Conservation (phyloP, 2,329 filamentous ascomycete genomes). For the Botryotinia globosa region DNA sequence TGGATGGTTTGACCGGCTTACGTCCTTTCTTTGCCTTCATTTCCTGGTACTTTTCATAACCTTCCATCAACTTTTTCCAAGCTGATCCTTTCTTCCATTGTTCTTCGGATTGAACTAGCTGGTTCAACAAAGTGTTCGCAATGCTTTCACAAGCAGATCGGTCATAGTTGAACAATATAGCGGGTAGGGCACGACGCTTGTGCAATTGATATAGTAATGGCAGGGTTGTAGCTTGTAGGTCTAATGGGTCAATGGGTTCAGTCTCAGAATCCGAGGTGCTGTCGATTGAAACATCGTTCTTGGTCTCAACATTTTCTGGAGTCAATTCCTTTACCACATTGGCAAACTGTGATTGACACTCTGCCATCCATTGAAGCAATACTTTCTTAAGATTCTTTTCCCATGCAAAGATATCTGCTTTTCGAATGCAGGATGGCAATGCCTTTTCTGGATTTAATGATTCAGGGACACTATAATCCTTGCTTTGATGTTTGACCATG, state of each 20-base stretch:
- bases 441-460: slow-evolving; percentile 49
- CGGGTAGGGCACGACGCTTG: slow-evolving; percentile 63
- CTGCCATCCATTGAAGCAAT: slow-evolving; percentile 59
- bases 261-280: slow-evolving; percentile 27
- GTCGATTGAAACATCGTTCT: slow-evolving; percentile 10
- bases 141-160: slow-evolving; percentile 62
- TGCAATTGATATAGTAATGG: slow-evolving; percentile 60
- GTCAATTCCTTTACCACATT: slow-evolving; percentile 48
- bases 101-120: slow-evolving; percentile 54
- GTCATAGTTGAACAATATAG: slow-evolving; percentile 76
- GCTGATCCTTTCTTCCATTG: slow-evolving; percentile 54
- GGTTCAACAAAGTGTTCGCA: slow-evolving; percentile 48
- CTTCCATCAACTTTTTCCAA: slow-evolving; percentile 60
- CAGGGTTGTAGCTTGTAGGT: slow-evolving; percentile 48
- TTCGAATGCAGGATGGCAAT: slow-evolving; percentile 56
- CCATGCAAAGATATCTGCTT: slow-evolving; percentile 66
- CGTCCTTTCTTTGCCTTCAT: slow-evolving; percentile 44
- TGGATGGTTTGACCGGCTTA: slow-evolving; percentile 43
- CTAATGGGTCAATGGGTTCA: slow-evolving; percentile 32
- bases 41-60: slow-evolving; percentile 57
- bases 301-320: slow-evolving; percentile 15
- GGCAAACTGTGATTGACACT: slow-evolving; percentile 45
- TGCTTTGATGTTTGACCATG: slow-evolving; percentile 58
- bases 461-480: slow-evolving; percentile 48
- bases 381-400: slow-evolving; percentile 57